Base-by-base conservation (phyloP, 1,284 basidiomycete species). In the Ustilago trichophora region DNA sequence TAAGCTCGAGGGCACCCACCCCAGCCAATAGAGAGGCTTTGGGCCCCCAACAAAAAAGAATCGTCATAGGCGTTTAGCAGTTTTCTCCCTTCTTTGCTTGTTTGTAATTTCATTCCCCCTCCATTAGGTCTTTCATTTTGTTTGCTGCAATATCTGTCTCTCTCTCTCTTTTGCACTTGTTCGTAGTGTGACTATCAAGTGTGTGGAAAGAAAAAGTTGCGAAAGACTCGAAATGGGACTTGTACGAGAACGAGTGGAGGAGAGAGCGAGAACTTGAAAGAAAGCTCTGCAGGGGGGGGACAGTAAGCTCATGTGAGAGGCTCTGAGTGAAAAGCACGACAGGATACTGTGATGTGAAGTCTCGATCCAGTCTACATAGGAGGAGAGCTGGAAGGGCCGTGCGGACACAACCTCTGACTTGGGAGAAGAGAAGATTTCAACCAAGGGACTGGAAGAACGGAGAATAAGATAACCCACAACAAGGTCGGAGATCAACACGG, bases 1-100 rank as follows among this genome's bases (percentile, higher is more conserved):
- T 34, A 72, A 73, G 58, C 66, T 79, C 35, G 77, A 79, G 60
- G 76, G 73, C 37, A 78, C 75, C 33, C 38, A 67, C n/a, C 21
- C 48, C 27, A 35, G 16, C 24, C 21, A 47, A 19, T 24, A 40
- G 22, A 19, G 4, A n/a, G n/a, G n/a, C n/a, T n/a, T n/a, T n/a
- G n/a, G 26, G 18, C 19, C 8, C 24, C 18, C 19, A n/a, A 32
- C 27, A 32, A 24, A 33, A 34, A 11, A 19, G 25, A 42, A 31
- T 11, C n/a, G 9, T n/a, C n/a, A 18, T 22, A 18, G 15, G 25
- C 35, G 7, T 38, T 31, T 37, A 18, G 24, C 37, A 10, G n/a
- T 26, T 12, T 8, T 22, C 29, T 24, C 19, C 33, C 13, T 9
- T 15, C 22, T 43, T 50, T 48, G 48, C 45, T 45, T 52, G 55